Evolutionary conservation across 331 rosid species (phyloP).

Genomic region (Acacia pycnantha): DNA sequence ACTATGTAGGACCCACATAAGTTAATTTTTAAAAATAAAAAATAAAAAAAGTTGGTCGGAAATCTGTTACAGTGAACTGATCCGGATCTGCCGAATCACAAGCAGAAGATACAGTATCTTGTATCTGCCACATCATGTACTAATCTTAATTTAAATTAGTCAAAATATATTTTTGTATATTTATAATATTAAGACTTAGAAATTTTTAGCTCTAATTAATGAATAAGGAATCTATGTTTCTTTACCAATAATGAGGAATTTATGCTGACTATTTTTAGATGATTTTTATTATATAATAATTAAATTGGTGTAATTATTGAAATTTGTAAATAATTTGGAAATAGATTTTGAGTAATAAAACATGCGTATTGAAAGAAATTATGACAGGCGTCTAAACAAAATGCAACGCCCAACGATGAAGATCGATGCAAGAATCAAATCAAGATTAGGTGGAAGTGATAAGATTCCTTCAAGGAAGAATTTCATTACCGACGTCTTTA

Average conservation of each 20-base stretch:
- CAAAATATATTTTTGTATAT: no score
- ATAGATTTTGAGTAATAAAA: neutral
- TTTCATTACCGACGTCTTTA: no score
- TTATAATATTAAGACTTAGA: no score
- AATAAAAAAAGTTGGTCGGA: neutral
- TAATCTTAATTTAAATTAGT: neutral
- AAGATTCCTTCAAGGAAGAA: neutral
- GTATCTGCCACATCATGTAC: neutral
- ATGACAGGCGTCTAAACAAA: no score
- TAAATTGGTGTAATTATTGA: neutral
- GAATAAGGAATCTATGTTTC: neutral
- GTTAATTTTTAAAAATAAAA: neutral
- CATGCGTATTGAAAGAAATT: neutral
- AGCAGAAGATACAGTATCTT: slow-evolving; percentile 31
- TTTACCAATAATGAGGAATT: neutral
- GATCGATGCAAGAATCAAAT: neutral
- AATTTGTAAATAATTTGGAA: neutral
- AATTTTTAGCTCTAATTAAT: neutral
- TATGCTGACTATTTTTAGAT: neutral
- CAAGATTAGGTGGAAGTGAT: neutral
- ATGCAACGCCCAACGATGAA: neutral
- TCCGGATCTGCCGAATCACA: slow-evolving; percentile 25
- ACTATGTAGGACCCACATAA: neutral
- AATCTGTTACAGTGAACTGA: slow-evolving; percentile 10
- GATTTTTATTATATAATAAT: neutral